phyloP scores from a whole-genome alignment of 306 rosid species.

The Gynostemma pentaphyllum region DNA sequence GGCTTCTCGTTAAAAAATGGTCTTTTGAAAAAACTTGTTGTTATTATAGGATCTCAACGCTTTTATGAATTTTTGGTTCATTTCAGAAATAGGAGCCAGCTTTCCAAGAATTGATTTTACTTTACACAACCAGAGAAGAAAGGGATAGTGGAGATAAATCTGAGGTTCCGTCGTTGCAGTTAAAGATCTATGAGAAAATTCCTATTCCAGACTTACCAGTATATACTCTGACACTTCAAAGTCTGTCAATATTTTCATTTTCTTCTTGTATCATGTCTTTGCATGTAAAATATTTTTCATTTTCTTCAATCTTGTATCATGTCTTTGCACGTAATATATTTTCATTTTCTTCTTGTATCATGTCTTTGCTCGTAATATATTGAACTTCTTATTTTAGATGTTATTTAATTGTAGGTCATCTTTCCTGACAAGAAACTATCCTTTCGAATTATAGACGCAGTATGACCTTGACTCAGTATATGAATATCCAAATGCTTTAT shows the following conservation, averaged over 20 bases:
- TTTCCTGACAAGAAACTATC: conserved; percentile 94
- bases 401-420: conserved; percentile 57
- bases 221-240: conserved; percentile 32
- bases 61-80: neutral
- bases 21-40: too few relatives aligned
- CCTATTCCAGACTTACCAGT: conserved; percentile 95
- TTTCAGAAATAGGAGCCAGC: conserved; percentile 69
- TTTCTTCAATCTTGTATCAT: too few relatives aligned
- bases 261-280: conserved; percentile 10
- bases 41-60: neutral
- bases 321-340: too few relatives aligned
- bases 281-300: too few relatives aligned
- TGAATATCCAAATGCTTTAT: too few relatives aligned
- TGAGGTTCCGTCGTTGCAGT: conserved; percentile 56
- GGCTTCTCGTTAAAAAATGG: too few relatives aligned
- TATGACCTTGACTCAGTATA: too few relatives aligned
- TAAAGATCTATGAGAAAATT: conserved; percentile 86
- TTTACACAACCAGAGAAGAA: conserved; percentile 60
- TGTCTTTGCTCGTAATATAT: too few relatives aligned
- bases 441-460: conserved; percentile 93
- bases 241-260: conserved; percentile 13
- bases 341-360: too few relatives aligned
- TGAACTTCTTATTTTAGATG: conserved; percentile 5
- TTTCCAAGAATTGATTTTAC: conserved; percentile 82
- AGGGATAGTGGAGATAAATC: conserved; percentile 24